phyloP scores from a whole-genome alignment of 768 basidiomycete species.

The Suillus paluster region DNA sequence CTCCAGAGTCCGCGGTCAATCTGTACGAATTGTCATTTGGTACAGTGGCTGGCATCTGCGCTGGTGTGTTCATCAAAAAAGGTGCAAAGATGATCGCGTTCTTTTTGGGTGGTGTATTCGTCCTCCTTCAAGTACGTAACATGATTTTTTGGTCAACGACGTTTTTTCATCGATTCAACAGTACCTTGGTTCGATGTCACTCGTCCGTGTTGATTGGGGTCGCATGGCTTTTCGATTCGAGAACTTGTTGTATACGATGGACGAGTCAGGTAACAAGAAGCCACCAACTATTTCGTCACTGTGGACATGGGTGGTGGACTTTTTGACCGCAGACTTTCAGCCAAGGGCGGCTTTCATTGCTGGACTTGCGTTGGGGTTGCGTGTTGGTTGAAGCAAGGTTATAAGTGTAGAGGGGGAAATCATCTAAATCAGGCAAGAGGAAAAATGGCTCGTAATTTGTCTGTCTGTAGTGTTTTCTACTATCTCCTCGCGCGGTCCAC shows the following conservation, averaged over 20 bases:
- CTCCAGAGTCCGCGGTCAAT: conserved; percentile 76
- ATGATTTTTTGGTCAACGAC: not conserved
- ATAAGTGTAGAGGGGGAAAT: conserved; percentile 14
- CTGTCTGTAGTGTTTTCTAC: not conserved
- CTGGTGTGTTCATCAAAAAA: conserved; percentile 94
- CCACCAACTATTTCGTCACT: conserved; percentile 69
- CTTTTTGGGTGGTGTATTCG: conserved; percentile 87
- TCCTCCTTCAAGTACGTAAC: conserved; percentile 79
- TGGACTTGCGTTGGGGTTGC: conserved; percentile 79
- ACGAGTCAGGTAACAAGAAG: conserved; percentile 53
- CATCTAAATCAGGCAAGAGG: conserved; percentile 30
- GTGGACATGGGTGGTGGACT: conserved; percentile 73
- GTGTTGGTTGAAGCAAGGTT: conserved; percentile 62
- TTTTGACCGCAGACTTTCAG: conserved; percentile 93
- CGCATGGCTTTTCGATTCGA: conserved; percentile 70
- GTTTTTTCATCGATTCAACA: conserved; percentile 34
- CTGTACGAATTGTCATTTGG: conserved; percentile 86
- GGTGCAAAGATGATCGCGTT: conserved; percentile 87
- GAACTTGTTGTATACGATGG: conserved; percentile 67
- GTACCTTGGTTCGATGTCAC: conserved; percentile 78
- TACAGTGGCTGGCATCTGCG: conserved; percentile 84
- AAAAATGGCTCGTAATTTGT: conserved; percentile 17
- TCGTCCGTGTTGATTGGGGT: conserved; percentile 85
- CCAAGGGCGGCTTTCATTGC: conserved; percentile 87
- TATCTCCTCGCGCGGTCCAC: not conserved